Conservation (phyloP, 1,284 basidiomycete species). For the Calocybe gambosa region DNA sequence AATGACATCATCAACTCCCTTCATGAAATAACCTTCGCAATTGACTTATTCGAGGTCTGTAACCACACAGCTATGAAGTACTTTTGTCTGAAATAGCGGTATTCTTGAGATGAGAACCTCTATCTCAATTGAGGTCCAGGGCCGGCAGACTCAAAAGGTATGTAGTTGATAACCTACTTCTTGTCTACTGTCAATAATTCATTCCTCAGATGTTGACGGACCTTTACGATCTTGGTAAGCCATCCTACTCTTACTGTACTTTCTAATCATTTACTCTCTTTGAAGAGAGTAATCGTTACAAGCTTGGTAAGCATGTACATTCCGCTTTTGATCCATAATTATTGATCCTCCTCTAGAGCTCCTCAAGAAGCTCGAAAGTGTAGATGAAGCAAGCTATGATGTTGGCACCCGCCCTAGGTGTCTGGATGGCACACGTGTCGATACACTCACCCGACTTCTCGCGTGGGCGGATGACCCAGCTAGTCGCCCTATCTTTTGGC, state of each 20-base stretch:
- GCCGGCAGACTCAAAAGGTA: too few species aligned
- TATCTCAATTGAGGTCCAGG: too few species aligned
- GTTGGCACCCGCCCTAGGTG: background rate
- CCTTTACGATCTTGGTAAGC: too few species aligned
- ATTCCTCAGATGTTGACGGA: background rate
- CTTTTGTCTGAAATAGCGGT: background rate
- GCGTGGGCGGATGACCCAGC: constrained; percentile 11
- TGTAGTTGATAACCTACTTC: too few species aligned
- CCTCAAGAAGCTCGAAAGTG: background rate
- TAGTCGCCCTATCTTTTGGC: constrained; percentile 14
- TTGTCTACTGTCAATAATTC: background rate
- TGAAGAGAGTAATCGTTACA: too few species aligned
- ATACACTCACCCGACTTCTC: constrained; percentile 7
- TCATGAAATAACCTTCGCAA: background rate
- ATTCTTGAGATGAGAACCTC: background rate
- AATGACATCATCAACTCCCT: background rate
- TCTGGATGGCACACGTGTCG: constrained; percentile 1
- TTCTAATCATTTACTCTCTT: too few species aligned
- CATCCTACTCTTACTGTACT: too few species aligned
- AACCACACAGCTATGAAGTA: background rate
- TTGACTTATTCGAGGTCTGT: background rate
- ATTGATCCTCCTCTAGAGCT: too few species aligned
- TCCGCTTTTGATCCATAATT: too few species aligned
- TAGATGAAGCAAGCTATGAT: background rate
- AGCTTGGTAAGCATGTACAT: too few species aligned